Evolutionary conservation across 768 basidiomycete genomes (phyloP).

Genomic region (Tulasnella sp.): DNA sequence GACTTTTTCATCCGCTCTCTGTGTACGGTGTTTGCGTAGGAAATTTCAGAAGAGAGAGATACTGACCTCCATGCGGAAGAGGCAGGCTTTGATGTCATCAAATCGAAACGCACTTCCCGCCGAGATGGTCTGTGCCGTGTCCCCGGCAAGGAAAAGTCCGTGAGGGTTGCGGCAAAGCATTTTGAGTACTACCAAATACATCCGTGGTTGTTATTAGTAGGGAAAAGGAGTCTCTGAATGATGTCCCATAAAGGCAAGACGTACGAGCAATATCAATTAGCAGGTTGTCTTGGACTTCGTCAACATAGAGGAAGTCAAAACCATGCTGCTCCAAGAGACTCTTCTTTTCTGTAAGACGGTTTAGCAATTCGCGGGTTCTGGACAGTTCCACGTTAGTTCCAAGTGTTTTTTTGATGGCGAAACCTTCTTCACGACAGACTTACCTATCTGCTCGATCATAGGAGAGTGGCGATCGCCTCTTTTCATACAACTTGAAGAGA

Average conservation of each 20-base stretch:
- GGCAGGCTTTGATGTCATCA: conserved; percentile 54
- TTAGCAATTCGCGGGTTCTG: too few relatives aligned
- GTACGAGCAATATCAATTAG: conserved; percentile 50
- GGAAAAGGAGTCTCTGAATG: background rate
- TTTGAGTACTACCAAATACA: conserved; percentile 43
- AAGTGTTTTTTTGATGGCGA: background rate
- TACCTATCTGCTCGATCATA: conserved; percentile 52
- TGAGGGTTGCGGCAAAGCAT: conserved; percentile 49
- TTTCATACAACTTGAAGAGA: conserved; percentile 42
- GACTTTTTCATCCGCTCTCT: conserved; percentile 7
- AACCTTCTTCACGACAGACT: background rate
- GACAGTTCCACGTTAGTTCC: background rate
- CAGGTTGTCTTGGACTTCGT: conserved; percentile 62
- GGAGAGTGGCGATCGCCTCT: conserved; percentile 34
- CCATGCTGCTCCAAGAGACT: conserved; percentile 24
- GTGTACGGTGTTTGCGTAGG: background rate
- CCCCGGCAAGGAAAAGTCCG: conserved; percentile 71
- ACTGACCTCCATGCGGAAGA: conserved; percentile 47
- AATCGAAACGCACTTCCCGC: conserved; percentile 62
- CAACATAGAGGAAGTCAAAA: conserved; percentile 59
- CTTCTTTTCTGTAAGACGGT: conserved; percentile 40
- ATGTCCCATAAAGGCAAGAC: background rate
- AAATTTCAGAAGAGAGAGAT: too few relatives aligned
- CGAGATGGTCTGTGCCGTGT: conserved; percentile 68
- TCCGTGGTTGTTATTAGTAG: too few relatives aligned